These are phyloP conservation scores for Gorgonomyces haynaldii DNA, from an alignment of 192 early-diverging fungal genomes.

Conservation along the genomic window DNA sequence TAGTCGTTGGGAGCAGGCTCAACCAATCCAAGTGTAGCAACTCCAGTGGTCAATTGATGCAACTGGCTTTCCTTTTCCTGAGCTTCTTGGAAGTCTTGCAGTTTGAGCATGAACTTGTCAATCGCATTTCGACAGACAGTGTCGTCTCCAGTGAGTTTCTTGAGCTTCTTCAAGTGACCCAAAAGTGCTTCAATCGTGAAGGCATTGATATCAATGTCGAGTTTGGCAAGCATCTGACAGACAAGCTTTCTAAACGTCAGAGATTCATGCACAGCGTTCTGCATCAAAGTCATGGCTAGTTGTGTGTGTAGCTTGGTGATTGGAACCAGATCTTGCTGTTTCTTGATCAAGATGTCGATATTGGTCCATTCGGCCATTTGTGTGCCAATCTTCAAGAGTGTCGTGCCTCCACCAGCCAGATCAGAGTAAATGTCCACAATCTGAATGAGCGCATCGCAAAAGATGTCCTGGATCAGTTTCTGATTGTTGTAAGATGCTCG, in stretches of 20 bases:
- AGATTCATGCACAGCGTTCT: slow-evolving; percentile 1
- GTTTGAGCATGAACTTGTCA: too few species aligned
- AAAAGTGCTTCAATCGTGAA: too few species aligned
- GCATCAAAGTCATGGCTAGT: not conserved
- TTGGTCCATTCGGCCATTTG: slow-evolving; percentile 4
- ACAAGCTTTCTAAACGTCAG: not conserved
- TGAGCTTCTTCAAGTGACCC: too few species aligned
- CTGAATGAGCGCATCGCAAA: not conserved
- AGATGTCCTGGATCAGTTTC: not conserved
- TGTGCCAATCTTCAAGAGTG: not conserved
- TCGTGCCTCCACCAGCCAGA: not conserved
- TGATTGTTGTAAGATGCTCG: not conserved
- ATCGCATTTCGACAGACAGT: too few species aligned
- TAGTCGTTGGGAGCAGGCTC: too few species aligned
- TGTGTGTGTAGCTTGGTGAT: not conserved
- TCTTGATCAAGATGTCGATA: too few species aligned
- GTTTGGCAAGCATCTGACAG: slow-evolving; percentile 2
- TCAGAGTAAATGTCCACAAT: not conserved
- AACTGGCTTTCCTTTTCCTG: too few species aligned
- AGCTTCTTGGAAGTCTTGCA: too few species aligned
- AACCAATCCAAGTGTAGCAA: too few species aligned
- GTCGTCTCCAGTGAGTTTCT: too few species aligned
- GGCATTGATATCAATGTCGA: too few species aligned
- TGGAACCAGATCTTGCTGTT: not conserved
- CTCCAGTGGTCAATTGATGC: too few species aligned